Evolutionary conservation across 495 filamentous ascomycete species (phyloP).

Genomic region (Cenococcum geophilum): DNA sequence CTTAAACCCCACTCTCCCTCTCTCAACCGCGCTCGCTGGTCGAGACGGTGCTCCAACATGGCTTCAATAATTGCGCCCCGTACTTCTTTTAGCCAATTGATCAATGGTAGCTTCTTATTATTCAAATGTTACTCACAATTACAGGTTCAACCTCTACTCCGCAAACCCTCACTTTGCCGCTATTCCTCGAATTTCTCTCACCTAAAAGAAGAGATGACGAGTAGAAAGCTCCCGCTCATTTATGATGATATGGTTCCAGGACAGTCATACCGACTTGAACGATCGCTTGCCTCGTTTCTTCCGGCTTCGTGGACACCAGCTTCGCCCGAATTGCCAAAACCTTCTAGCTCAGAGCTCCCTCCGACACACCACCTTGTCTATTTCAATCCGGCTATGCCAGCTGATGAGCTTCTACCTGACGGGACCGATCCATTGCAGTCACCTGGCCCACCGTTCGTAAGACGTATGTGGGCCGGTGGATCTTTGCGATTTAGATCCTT

Average conservation of each 20-base stretch:
- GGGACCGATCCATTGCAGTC: slow-evolving; percentile 42
- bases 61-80: background rate
- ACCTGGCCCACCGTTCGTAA: slow-evolving; percentile 37
- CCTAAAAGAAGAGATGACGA: slow-evolving; percentile 1
- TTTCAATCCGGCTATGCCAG: slow-evolving; percentile 36
- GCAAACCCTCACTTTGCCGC: slow-evolving; percentile 1
- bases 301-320: background rate
- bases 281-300: background rate
- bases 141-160: background rate
- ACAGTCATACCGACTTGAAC: background rate
- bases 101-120: background rate
- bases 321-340: background rate
- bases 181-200: background rate
- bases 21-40: background rate
- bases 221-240: slow-evolving; percentile 1
- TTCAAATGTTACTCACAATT: background rate
- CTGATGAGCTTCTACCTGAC: slow-evolving; percentile 34
- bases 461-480: slow-evolving; percentile 45
- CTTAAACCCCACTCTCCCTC: background rate
- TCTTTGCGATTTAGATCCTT: slow-evolving; percentile 21
- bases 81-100: background rate
- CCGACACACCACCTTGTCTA: slow-evolving; percentile 39
- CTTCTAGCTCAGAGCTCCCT: slow-evolving; percentile 14
- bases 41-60: background rate
- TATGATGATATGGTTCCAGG: background rate